A percentile compares a stretch with the other conserved stretches of the same genome.
Evolutionary conservation across 2,329 filamentous ascomycete genomes (phyloP).

Genomic region (Cryphonectria parasitica): DNA sequence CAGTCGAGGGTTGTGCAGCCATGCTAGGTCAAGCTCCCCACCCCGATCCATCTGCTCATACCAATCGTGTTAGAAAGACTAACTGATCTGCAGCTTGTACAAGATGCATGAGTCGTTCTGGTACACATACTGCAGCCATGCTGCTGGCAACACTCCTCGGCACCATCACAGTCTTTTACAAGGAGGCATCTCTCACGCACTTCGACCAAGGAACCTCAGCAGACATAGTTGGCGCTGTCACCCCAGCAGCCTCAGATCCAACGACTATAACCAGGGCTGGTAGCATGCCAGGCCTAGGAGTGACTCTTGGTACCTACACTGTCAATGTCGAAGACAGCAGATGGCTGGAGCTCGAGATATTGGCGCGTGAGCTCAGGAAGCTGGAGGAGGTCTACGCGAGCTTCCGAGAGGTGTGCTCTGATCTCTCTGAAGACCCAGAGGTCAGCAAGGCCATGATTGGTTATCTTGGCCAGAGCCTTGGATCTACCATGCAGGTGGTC

Average conservation of each 20-base stretch:
- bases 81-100: slow-evolving; percentile 38
- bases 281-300: slow-evolving; percentile 36
- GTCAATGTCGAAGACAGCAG: slow-evolving; percentile 50
- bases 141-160: slow-evolving; percentile 54
- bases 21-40: slow-evolving; percentile 43
- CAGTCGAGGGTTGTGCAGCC: slow-evolving; percentile 51
- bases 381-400: slow-evolving; percentile 51
- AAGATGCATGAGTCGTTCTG: slow-evolving; percentile 48
- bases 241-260: not conserved
- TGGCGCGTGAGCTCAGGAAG: slow-evolving; percentile 52
- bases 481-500: slow-evolving; percentile 47
- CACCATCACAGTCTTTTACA: slow-evolving; percentile 53
- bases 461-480: slow-evolving; percentile 49
- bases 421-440: slow-evolving; percentile 46
- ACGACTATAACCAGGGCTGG: not conserved
- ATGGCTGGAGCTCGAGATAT: slow-evolving; percentile 52
- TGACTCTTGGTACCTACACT: slow-evolving; percentile 51
- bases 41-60: too few relatives aligned
- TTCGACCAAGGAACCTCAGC: slow-evolving; percentile 40
- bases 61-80: not conserved
- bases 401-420: slow-evolving; percentile 47
- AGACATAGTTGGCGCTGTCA: slow-evolving; percentile 24
- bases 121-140: slow-evolving; percentile 51
- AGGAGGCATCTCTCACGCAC: slow-evolving; percentile 44
- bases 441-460: slow-evolving; percentile 51